Conservation (phyloP, 148 eudicot genomes). For the Pharnaceum exiguum region DNA sequence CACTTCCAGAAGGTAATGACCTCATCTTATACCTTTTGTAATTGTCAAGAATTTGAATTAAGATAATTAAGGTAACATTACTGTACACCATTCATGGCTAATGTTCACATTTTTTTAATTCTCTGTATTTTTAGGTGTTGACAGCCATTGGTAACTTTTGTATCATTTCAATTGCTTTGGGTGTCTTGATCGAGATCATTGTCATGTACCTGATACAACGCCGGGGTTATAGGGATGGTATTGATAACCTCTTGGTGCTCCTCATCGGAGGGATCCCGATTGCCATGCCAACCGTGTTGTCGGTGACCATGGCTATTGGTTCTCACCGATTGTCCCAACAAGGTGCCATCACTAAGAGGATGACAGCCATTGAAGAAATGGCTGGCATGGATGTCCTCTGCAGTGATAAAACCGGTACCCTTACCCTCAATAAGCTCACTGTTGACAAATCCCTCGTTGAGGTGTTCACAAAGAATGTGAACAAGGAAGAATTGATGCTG, state of each 20-base stretch:
- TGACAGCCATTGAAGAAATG: conserved; percentile 92
- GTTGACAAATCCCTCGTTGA: conserved; percentile 64
- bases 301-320: conserved; percentile 85
- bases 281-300: conserved; percentile 83
- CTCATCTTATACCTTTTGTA: neutral
- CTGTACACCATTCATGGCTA: too few relatives aligned
- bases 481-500: conserved; percentile 47
- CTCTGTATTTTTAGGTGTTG: conserved; percentile 61
- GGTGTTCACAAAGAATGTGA: conserved; percentile 43
- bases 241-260: conserved; percentile 70
- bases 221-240: conserved; percentile 59
- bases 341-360: conserved; percentile 85
- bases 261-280: conserved; percentile 91
- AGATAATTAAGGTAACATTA: too few relatives aligned
- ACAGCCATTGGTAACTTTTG: conserved; percentile 80
- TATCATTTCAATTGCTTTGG: conserved; percentile 58
- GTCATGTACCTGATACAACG: conserved; percentile 73
- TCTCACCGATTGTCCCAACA: conserved; percentile 70
- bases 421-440: conserved; percentile 73
- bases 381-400: conserved; percentile 92
- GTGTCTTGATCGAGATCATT: conserved; percentile 51
- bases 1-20: conserved; percentile 56
- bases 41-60: neutral
- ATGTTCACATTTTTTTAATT: too few relatives aligned
- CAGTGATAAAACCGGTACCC: conserved; percentile 85